phyloP scores from a whole-genome alignment of 352 stramenopile species.

The Phytophthora aleatoria region DNA sequence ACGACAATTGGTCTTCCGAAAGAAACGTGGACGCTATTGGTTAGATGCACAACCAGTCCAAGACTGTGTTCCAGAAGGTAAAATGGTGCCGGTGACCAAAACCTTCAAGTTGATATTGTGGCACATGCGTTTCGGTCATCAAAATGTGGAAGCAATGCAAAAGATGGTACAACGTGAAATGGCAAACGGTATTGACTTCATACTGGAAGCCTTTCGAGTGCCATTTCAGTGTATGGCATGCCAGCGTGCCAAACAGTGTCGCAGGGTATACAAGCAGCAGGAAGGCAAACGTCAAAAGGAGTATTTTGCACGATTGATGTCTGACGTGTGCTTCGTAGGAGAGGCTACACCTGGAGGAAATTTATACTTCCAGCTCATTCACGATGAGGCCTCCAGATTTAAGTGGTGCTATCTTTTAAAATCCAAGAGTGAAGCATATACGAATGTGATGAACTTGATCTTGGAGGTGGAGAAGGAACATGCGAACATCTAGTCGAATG shows the following conservation, averaged over 20 bases:
- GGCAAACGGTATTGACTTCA: conserved; percentile 3
- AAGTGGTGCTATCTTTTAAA: conserved; percentile 9
- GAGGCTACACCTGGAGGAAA: neutral
- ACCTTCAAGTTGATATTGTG: neutral
- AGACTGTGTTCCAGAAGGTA: neutral
- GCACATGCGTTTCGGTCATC: conserved; percentile 10
- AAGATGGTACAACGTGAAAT: conserved; percentile 5
- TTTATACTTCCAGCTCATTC: neutral
- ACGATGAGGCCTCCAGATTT: conserved; percentile 8
- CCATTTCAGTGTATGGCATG: neutral
- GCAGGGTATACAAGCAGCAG: neutral
- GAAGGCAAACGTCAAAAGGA: neutral
- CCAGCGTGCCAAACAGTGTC: neutral
- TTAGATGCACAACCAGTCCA: neutral
- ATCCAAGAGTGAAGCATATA: neutral
- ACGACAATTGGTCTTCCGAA: neutral
- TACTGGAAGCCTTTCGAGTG: neutral
- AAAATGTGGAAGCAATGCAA: conserved; percentile 6
- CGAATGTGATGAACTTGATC: neutral
- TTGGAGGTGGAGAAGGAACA: neutral
- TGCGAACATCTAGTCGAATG: neutral
- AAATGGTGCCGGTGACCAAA: neutral
- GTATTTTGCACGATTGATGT: neutral
- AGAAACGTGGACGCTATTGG: conserved; percentile 3
- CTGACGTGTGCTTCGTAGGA: neutral